Evolutionary conservation across 2,329 filamentous ascomycete species (phyloP), one percentile per base, ranked within the genome.

Genomic region (Exophiala mesophila): DNA sequence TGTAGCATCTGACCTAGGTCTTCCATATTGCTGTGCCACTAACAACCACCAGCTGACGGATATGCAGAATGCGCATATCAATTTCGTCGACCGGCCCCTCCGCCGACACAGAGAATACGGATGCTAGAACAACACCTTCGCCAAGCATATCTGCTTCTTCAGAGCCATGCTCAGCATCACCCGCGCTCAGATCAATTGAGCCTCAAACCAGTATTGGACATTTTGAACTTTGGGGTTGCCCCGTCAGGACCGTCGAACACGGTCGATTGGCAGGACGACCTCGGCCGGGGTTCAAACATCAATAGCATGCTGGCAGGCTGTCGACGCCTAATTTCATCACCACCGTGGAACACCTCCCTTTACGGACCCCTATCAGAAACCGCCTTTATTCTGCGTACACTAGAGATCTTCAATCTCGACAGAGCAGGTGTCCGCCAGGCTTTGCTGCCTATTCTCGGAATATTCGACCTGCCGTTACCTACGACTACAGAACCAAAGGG

Each of bases 21-120:
- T 40, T 44, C 13, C 15, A 13, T 17, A n/a, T n/a, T 20, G 24
- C 13, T 28, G 16, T 39, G 10, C 12, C 29, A 10, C 16, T 31
- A 16, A 26, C n/a, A n/a, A 13, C 19, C 17, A 17, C 20, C 18
- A 23, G 36, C 5, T 38, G 12, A 32, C 12, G 34, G 26, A 6
- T 20, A 16, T 18, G 13, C 17, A 34, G 17, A 35, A 52, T 54
- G 51, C 39, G 43, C 40, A 2, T 54, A 54, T 28, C 42, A 52
- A 13, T 49, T 43, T 17, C 38, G 34, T 5, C 36, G 47, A 20
- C 48, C 49, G 12, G 44, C 49, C 13, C 43, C 44, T 19, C 51
- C 45, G 7, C 51, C 51, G 20, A 54, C 51, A 1, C 46, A 52
- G 33, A 44, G 51, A 23, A 52, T 54, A 29, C 51, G 51, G 6